Base-by-base conservation (phyloP, 73 alveolate genomes). In the Durusdinium trenchii region DNA sequence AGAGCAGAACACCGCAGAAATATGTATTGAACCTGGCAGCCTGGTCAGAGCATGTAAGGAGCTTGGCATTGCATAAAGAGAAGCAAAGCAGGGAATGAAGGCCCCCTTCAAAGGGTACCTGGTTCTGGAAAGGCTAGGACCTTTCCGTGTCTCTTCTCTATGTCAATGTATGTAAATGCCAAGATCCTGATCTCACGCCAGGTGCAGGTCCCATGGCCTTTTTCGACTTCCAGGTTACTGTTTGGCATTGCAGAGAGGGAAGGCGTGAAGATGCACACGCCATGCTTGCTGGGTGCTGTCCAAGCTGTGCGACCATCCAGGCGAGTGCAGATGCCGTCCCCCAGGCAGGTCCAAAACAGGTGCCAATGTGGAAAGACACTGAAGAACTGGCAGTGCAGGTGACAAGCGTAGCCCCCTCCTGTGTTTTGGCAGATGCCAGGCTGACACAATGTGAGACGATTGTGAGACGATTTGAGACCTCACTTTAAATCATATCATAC, bases 141-240 rank as follows among this genome's bases (percentile, higher is more conserved):
- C n/a, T n/a, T n/a, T n/a, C n/a, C n/a, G n/a, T n/a, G n/a, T n/a
- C n/a, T n/a, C n/a, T n/a, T n/a, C n/a, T n/a, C n/a, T n/a, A n/a
- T n/a, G n/a, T n/a, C n/a, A n/a, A n/a, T n/a, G n/a, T n/a, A n/a
- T n/a, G n/a, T n/a, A n/a, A n/a, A n/a, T n/a, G n/a, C n/a, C n/a
- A n/a, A n/a, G n/a, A n/a, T n/a, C n/a, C n/a, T n/a, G n/a, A n/a
- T n/a, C n/a, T n/a, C n/a, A n/a, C n/a, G 78, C 38, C 7, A 84
- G 94, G 94, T 87, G 95, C 84, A 50, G 78, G 26, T 87, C 95
- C 26, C 95, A 87, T 43, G 95, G 95, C 35, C 95, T 87, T 6
- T 87, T 87, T 62, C 69, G 95, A 42, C 84, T 87, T 40, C 95
- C 95, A 20, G 95, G 95, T n/a, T 87, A 87, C 51, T 87, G 95